phyloP scores from a whole-genome alignment of 352 stramenopile genomes.

The Phytophthora gonapodyides region DNA sequence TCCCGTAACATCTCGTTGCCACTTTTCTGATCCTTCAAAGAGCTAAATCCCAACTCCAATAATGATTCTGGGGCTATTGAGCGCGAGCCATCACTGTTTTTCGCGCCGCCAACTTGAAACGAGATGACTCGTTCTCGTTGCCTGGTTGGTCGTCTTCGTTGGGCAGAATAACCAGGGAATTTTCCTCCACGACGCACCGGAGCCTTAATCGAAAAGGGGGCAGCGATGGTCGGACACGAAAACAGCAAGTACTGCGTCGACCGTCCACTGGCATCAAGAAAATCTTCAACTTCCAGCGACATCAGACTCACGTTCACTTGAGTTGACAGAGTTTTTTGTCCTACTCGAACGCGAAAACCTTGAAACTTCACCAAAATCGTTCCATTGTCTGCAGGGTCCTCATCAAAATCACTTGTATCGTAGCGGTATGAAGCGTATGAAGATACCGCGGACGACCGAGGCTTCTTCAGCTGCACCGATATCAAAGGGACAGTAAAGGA shows the following conservation, averaged over 20 bases:
- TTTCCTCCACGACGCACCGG: conserved; percentile 51
- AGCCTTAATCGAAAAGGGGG: conserved; percentile 64
- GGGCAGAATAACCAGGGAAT: conserved; percentile 30
- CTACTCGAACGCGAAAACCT: conserved; percentile 78
- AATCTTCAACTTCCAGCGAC: conserved; percentile 83
- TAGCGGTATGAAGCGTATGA: conserved; percentile 64
- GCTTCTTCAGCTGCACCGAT: conserved; percentile 82
- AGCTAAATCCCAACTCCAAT: conserved; percentile 66
- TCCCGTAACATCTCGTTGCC: conserved; percentile 58
- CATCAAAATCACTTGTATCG: conserved; percentile 61
- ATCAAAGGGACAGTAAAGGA: conserved; percentile 86
- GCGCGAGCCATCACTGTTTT: conserved; percentile 19
- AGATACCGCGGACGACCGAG: conserved; percentile 43
- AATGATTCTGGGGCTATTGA: conserved; percentile 48
- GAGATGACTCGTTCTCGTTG: conserved; percentile 74
- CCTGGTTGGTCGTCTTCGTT: conserved; percentile 38
- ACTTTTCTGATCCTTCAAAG: conserved; percentile 61
- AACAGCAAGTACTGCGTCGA: conserved; percentile 81
- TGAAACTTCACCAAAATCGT: conserved; percentile 79
- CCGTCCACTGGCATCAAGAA: conserved; percentile 59
- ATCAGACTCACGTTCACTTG: conserved; percentile 69
- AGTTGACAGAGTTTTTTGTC: conserved; percentile 82
- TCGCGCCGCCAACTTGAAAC: conserved; percentile 41
- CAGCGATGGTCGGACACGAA: conserved; percentile 69
- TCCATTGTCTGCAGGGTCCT: conserved; percentile 63